Evolutionary conservation across 805 yeast genomes (phyloP).

Genomic region (Wickerhamiella kurtzmanii): DNA sequence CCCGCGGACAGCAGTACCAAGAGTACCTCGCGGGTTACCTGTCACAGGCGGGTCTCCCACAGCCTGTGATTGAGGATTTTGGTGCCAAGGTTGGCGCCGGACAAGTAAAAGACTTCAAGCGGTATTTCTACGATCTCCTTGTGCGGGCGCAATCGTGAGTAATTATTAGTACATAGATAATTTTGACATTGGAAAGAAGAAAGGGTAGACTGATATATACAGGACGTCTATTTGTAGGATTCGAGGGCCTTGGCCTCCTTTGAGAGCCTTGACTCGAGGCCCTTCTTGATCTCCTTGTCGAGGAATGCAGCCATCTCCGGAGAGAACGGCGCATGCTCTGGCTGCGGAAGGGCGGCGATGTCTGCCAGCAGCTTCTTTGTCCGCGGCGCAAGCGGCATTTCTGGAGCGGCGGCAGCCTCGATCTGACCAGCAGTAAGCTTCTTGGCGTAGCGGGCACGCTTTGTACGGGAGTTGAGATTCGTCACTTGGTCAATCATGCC

Average conservation of each 20-base stretch:
- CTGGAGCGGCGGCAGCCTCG: conserved; percentile 49
- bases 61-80: conserved; percentile 11
- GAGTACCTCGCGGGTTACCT: conserved; percentile 15
- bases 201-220: too few relatives aligned
- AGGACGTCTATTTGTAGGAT: conserved; percentile 2
- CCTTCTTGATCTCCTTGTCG: conserved; percentile 28
- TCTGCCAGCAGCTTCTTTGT: conserved; percentile 29
- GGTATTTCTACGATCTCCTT: conserved; percentile 15
- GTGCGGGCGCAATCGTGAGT: conserved; percentile 1
- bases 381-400: conserved; percentile 58
- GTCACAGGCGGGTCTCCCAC: conserved; percentile 15
- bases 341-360: conserved; percentile 21
- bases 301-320: conserved; percentile 44
- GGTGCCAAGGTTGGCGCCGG: conserved; percentile 9
- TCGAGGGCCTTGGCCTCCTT: conserved; percentile 9
- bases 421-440: conserved; percentile 50
- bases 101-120: conserved; percentile 18
- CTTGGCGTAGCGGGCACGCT: conserved; percentile 35
- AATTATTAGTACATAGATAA: too few relatives aligned
- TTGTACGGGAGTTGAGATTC: conserved; percentile 59
- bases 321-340: conserved; percentile 30
- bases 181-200: too few relatives aligned
- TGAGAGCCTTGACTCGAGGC: conserved; percentile 12
- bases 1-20: conserved; percentile 28
- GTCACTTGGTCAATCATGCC: conserved; percentile 57